Evolutionary conservation across 257 asterid species (phyloP), one percentile per base, ranked within the genome.

Genomic region (Penstemon barbatus): DNA sequence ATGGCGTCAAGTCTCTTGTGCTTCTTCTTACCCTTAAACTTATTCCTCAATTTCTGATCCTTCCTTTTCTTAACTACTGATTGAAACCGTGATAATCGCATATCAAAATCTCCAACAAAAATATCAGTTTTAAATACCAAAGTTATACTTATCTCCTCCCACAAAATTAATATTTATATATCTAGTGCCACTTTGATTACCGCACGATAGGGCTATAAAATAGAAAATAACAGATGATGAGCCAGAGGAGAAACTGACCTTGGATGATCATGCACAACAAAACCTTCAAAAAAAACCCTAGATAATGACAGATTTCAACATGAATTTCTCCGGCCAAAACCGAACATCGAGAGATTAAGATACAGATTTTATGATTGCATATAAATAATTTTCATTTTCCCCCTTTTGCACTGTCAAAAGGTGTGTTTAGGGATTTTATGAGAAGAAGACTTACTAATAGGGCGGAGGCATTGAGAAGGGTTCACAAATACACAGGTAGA

Each of bases 1-100:
- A 94, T 91, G 50, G 94, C 83, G 69, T 94, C 97, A 76, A 94
- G 78, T 58, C 83, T 87, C 82, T 87, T 91, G 43, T 89, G 99
- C 72, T 89, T 94, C 71, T 79, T 89, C 90, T 78, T 94, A 72
- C 80, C 81, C 86, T 85, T 85, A 49, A 71, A 71, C 81, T 74
- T 86, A 42, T 74, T 82, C 78, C 83, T 83, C 40, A 77, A 45
- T 57, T 78, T 82, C 71, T 79, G 75, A 82, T 81, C 86, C 70
- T 91, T 83, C 82, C 83, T 73, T 59, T 79, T 79, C 77, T 79
- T 78, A 64, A n/a, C 75, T 71, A 67, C 85, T 63, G 89, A 83
- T 42, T 73, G 83, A 63, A 83, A 71, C 80, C 78, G 84, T 78
- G 91, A 77, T 43, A 86, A 82, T 84, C 85, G 95, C 98, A 90